phyloP scores from a whole-genome alignment of 2,329 filamentous ascomycete genomes.

The Claviceps arundinis region DNA sequence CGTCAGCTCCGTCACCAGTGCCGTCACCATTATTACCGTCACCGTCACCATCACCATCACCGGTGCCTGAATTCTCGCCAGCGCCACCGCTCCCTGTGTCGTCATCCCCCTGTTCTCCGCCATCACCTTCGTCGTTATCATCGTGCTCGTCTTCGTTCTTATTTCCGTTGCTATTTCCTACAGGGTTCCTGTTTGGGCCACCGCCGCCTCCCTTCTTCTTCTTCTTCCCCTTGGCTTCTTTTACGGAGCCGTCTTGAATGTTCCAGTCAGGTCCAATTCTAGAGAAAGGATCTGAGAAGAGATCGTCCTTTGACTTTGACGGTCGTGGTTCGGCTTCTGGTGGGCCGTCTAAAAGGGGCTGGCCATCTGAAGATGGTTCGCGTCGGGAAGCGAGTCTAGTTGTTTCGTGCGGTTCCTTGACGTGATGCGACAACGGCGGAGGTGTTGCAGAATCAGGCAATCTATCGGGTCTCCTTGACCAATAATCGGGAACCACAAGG shows the following conservation, averaged over 20 bases:
- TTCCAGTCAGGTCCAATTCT: constrained; percentile 14
- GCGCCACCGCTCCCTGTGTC: background rate
- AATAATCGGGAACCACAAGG: constrained; percentile 1
- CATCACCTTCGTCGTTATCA: background rate
- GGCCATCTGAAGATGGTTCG: background rate
- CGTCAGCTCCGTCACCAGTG: background rate
- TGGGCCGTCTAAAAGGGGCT: background rate
- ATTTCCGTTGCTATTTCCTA: constrained; percentile 5
- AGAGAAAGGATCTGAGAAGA: constrained; percentile 9
- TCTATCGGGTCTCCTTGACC: background rate
- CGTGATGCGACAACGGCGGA: background rate
- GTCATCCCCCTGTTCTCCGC: constrained; percentile 1
- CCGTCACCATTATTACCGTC: constrained; percentile 4
- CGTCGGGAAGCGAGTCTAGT: constrained; percentile 5
- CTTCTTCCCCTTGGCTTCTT: constrained; percentile 9
- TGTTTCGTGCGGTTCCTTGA: constrained; percentile 1
- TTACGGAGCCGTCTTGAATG: constrained; percentile 8
- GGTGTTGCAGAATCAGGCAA: background rate
- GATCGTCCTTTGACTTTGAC: constrained; percentile 2
- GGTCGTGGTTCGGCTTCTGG: background rate
- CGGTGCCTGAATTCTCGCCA: constrained; percentile 5
- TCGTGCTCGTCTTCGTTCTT: constrained; percentile 2
- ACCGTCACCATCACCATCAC: background rate
- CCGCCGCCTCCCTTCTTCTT: constrained; percentile 8
- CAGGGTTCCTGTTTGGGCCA: constrained; percentile 3